Percentiles rank a stretch among this genome's conserved stretches.
Conservation (phyloP, 768 basidiomycete species). For the Boletus patriciae region DNA sequence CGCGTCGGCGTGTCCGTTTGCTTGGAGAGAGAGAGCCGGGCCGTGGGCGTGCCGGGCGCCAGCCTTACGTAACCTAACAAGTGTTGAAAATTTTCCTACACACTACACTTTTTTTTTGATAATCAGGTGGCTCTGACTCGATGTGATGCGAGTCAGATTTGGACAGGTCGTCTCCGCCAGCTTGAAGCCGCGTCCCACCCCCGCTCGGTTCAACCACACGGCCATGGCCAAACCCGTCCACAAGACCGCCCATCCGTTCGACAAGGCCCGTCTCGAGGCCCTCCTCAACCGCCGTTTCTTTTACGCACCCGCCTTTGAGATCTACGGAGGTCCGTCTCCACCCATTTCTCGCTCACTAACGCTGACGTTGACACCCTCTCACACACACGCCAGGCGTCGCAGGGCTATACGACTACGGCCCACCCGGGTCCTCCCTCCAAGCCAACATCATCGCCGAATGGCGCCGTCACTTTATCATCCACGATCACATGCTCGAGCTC, state of each 20-base stretch:
- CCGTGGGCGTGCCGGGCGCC: too few species aligned
- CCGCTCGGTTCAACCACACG: constrained; percentile 19
- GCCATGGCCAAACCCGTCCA: constrained; percentile 48
- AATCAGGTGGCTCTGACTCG: not conserved
- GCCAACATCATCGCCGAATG: constrained; percentile 97
- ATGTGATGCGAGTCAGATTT: constrained; percentile 30
- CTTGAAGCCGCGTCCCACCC: not conserved
- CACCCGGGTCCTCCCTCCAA: constrained; percentile 92
- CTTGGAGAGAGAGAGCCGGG: too few species aligned
- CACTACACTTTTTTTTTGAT: too few species aligned
- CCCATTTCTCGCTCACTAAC: not conserved
- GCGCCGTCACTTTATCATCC: constrained; percentile 97
- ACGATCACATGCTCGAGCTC: constrained; percentile 97
- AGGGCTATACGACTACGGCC: constrained; percentile 97
- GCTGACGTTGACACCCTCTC: too few species aligned
- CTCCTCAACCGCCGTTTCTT: constrained; percentile 91
- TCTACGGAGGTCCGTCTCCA: constrained; percentile 80
- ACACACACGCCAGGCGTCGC: constrained; percentile 66
- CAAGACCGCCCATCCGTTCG: constrained; percentile 84
- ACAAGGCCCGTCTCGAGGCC: constrained; percentile 82
- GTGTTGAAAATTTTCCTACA: not conserved
- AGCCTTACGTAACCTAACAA: not conserved
- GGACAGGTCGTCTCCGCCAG: constrained; percentile 6
- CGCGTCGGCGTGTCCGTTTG: too few species aligned
- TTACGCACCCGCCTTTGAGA: constrained; percentile 97